A percentile compares a stretch with the other conserved stretches of the same genome.
Evolutionary conservation across 306 rosid species (phyloP).

Genomic region (Ormosia semicastrata): DNA sequence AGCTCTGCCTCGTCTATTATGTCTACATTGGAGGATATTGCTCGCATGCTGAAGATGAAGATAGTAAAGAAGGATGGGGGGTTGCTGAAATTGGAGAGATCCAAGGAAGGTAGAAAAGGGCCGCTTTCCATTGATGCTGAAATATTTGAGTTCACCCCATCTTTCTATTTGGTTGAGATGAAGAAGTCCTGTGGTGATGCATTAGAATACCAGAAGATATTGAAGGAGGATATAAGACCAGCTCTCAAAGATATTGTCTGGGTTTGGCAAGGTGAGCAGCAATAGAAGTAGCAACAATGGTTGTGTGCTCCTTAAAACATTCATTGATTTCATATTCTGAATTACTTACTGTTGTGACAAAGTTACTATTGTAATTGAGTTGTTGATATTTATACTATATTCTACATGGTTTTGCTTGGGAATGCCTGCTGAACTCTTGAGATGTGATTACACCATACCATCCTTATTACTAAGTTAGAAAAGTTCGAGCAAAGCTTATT

Average conservation of each 20-base stretch:
- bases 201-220: conserved; percentile 42
- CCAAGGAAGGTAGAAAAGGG: conserved; percentile 14
- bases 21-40: conserved; percentile 29
- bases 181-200: conserved; percentile 38
- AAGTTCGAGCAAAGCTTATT: not conserved
- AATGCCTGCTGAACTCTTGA: not conserved
- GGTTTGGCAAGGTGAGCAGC: conserved; percentile 43
- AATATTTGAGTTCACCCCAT: conserved; percentile 40
- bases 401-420: conserved; percentile 5
- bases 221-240: conserved; percentile 41
- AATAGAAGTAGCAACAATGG: not conserved
- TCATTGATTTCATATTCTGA: conserved; percentile 20
- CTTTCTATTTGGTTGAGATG: conserved; percentile 48
- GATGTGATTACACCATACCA: not conserved
- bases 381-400: not conserved
- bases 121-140: conserved; percentile 35
- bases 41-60: conserved; percentile 23
- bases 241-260: conserved; percentile 40
- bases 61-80: conserved; percentile 38
- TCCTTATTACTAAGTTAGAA: not conserved
- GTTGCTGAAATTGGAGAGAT: conserved; percentile 34
- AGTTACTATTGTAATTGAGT: not conserved
- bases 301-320: not conserved
- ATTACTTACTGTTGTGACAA: not conserved
- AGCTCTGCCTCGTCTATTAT: conserved; percentile 37